Percentiles rank a stretch among this genome's conserved stretches.
These are phyloP conservation scores for Psilocybe cyanescens DNA, from an alignment of 768 basidiomycete species.

Conservation along the genomic window DNA sequence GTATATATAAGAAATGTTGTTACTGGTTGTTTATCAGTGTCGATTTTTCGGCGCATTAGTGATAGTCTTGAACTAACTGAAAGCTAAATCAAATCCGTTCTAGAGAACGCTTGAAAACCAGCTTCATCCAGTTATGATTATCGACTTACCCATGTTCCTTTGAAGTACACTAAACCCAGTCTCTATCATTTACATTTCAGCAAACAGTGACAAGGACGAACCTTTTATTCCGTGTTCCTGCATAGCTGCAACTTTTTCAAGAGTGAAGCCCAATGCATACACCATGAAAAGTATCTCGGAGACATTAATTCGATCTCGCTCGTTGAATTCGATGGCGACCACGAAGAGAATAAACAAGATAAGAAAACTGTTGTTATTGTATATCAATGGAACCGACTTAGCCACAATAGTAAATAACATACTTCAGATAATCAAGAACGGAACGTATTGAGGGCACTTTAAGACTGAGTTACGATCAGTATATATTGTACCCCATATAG, in stretches of 20 bases:
- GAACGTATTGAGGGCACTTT: slow-evolving; percentile 94
- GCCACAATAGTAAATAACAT: slow-evolving; percentile 14
- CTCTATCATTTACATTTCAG: neutral
- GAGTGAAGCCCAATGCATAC: slow-evolving; percentile 79
- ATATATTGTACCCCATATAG: neutral
- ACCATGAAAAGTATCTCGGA: slow-evolving; percentile 80
- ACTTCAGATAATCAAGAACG: slow-evolving; percentile 90
- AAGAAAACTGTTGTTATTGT: slow-evolving; percentile 59
- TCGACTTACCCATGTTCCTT: slow-evolving; percentile 73
- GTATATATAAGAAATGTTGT: slow-evolving; percentile 80
- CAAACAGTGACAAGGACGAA: slow-evolving; percentile 26
- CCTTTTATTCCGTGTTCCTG: slow-evolving; percentile 95
- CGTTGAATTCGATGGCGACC: slow-evolving; percentile 76
- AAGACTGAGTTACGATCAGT: slow-evolving; percentile 48
- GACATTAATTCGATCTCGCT: slow-evolving; percentile 61
- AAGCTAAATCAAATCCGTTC: slow-evolving; percentile 95
- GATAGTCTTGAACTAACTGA: slow-evolving; percentile 54
- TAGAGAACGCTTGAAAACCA: slow-evolving; percentile 27
- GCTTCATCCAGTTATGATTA: neutral
- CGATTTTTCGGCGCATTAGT: neutral
- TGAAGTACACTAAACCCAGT: slow-evolving; percentile 70
- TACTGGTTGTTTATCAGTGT: slow-evolving; percentile 45
- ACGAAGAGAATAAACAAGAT: slow-evolving; percentile 81
- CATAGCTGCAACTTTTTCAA: slow-evolving; percentile 94
- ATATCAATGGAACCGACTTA: slow-evolving; percentile 5